Evolutionary conservation across 768 basidiomycete species (phyloP).

Genomic region (Podaxis rugospora): DNA sequence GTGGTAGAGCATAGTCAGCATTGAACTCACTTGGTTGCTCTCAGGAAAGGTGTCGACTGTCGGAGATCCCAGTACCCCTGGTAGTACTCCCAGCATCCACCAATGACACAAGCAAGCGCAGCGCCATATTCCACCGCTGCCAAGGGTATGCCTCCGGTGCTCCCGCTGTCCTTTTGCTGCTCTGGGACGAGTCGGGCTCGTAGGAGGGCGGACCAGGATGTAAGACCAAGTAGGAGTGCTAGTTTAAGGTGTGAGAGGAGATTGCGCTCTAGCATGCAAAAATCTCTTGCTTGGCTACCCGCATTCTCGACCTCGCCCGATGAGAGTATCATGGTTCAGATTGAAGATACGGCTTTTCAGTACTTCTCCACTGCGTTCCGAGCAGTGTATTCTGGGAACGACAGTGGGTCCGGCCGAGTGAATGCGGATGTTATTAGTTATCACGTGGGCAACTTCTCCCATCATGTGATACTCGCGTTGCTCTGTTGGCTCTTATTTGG

Average conservation of each 20-base stretch:
- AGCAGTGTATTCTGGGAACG: not conserved
- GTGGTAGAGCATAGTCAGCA: not conserved
- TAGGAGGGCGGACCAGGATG: constrained; percentile 62
- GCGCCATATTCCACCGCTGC: constrained; percentile 51
- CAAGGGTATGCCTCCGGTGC: constrained; percentile 37
- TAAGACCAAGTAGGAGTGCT: constrained; percentile 55
- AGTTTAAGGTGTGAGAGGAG: constrained; percentile 66
- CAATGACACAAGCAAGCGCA: constrained; percentile 48
- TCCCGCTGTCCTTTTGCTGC: constrained; percentile 14
- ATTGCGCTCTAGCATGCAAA: constrained; percentile 77
- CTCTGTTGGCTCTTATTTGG: constrained; percentile 38
- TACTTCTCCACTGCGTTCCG: not conserved
- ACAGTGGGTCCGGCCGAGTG: not conserved
- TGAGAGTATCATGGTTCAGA: not conserved
- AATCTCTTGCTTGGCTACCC: constrained; percentile 68
- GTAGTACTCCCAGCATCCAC: constrained; percentile 66
- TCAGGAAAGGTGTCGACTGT: constrained; percentile 55
- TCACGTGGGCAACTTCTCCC: constrained; percentile 10
- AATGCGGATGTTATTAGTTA: not conserved
- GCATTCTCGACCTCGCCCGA: constrained; percentile 32
- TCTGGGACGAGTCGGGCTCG: constrained; percentile 53
- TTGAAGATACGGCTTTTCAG: not conserved
- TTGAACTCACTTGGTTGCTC: constrained; percentile 47
- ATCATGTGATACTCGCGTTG: constrained; percentile 29
- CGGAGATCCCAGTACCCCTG: constrained; percentile 52